These are phyloP conservation scores for Pythium rhizo-oryzae DNA, from an alignment of 352 stramenopile genomes.

Conservation along the genomic window DNA sequence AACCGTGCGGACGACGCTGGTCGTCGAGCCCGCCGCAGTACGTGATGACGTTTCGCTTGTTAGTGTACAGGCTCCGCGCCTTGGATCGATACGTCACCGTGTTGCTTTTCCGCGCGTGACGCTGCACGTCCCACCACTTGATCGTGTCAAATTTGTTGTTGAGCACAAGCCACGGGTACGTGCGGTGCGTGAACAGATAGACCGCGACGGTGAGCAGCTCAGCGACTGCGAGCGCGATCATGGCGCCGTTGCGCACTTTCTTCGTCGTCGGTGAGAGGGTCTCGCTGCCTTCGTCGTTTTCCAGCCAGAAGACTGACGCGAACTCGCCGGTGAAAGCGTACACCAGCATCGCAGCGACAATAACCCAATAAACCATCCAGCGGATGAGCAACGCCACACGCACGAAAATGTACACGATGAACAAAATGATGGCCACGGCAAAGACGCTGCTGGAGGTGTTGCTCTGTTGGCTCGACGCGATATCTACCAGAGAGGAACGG, in stretches of 20 bases:
- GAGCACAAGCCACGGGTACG: slow-evolving; percentile 54
- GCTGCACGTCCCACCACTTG: slow-evolving; percentile 46
- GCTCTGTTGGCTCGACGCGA: slow-evolving; percentile 15
- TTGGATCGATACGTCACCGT: slow-evolving; percentile 34
- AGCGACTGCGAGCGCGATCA: slow-evolving; percentile 35
- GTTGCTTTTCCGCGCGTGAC: slow-evolving; percentile 12
- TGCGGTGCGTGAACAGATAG: slow-evolving; percentile 49
- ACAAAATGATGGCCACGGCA: slow-evolving; percentile 43
- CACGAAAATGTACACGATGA: slow-evolving; percentile 68
- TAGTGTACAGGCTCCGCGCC: slow-evolving; percentile 30
- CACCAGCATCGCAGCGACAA: slow-evolving; percentile 63
- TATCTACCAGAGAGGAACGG: not conserved
- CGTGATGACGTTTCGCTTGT: slow-evolving; percentile 36
- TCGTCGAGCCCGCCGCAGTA: slow-evolving; percentile 60
- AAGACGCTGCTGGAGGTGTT: slow-evolving; percentile 53
- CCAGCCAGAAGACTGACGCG: slow-evolving; percentile 37
- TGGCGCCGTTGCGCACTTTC: slow-evolving; percentile 26
- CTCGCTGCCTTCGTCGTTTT: slow-evolving; percentile 2
- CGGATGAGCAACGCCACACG: slow-evolving; percentile 74
- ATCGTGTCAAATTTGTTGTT: slow-evolving; percentile 35
- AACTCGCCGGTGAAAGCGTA: slow-evolving; percentile 52
- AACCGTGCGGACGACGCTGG: slow-evolving; percentile 49
- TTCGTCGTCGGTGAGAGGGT: slow-evolving; percentile 37
- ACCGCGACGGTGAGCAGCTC: slow-evolving; percentile 49
- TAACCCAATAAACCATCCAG: slow-evolving; percentile 86